phyloP scores from a whole-genome alignment of 2,329 filamentous ascomycete species.

The Huntiella moniliformis region DNA sequence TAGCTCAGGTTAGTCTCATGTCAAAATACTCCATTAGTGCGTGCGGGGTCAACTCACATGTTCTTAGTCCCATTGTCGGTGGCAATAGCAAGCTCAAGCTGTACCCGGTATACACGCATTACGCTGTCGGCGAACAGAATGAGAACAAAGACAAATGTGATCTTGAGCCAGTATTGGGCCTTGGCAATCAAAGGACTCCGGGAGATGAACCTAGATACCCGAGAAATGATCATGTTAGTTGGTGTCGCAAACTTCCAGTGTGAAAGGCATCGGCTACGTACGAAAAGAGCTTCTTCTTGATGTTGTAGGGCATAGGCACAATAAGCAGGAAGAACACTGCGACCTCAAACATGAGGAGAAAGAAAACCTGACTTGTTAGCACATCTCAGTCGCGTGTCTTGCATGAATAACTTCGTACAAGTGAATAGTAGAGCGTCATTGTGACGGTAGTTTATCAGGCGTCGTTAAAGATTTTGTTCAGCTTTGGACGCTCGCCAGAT shows the following conservation, averaged over 20 bases:
- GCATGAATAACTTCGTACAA: slow-evolving; percentile 22
- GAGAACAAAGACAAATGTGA: slow-evolving; percentile 96
- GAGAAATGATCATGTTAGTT: slow-evolving; percentile 3
- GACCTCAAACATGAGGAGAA: slow-evolving; percentile 71
- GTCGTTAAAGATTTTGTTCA: no score
- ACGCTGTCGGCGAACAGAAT: slow-evolving; percentile 97
- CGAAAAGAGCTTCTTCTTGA: slow-evolving; percentile 71
- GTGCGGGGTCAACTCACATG: slow-evolving; percentile 21
- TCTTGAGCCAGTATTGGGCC: slow-evolving; percentile 94
- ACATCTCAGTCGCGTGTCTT: background rate
- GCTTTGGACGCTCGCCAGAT: no score
- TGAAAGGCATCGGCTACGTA: slow-evolving; percentile 20
- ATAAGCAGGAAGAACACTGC: slow-evolving; percentile 60
- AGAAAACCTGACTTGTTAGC: slow-evolving; percentile 45
- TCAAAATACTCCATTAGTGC: slow-evolving; percentile 6
- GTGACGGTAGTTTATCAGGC: slow-evolving; percentile 14
- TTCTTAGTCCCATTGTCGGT: slow-evolving; percentile 35
- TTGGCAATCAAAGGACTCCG: slow-evolving; percentile 72
- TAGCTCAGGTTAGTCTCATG: background rate
- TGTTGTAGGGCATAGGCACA: slow-evolving; percentile 71
- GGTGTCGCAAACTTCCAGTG: background rate
- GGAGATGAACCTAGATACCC: slow-evolving; percentile 61
- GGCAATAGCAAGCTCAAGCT: slow-evolving; percentile 64
- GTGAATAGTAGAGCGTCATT: slow-evolving; percentile 40
- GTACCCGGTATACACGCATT: slow-evolving; percentile 86